Conservation (phyloP, 2,329 filamentous ascomycete genomes). For the Epichloe sylvatica region DNA sequence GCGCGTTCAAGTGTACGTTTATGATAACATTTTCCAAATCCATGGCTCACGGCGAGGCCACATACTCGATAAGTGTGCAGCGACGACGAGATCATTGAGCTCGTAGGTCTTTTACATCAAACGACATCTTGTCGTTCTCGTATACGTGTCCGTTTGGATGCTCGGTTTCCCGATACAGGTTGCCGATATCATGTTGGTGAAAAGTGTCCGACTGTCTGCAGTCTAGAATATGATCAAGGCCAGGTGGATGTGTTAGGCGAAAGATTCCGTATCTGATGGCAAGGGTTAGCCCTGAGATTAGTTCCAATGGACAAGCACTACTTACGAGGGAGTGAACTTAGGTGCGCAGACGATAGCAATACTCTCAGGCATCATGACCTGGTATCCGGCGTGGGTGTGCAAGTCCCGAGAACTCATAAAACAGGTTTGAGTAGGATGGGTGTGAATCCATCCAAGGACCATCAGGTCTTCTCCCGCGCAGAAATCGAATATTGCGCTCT, state of each 20-base stretch:
- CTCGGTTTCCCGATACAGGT: conserved; percentile 65
- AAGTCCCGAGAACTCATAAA: conserved; percentile 94
- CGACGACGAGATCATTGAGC: conserved; percentile 6
- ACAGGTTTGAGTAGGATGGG: conserved; percentile 89
- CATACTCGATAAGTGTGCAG: not conserved
- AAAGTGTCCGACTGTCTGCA: conserved; percentile 72
- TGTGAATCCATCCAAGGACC: conserved; percentile 94
- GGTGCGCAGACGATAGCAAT: conserved; percentile 96
- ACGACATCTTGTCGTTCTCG: conserved; percentile 51
- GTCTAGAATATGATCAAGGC: conserved; percentile 67
- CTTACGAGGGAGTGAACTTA: conserved; percentile 59
- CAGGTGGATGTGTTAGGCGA: conserved; percentile 82
- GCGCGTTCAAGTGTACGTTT: not conserved
- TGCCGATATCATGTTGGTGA: conserved; percentile 54
- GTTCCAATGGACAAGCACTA: conserved; percentile 10
- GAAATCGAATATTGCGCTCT: conserved; percentile 73
- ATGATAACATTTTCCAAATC: not conserved
- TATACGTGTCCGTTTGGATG: conserved; percentile 55
- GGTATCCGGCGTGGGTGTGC: conserved; percentile 88
- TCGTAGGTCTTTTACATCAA: conserved; percentile 41
- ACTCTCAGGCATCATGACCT: conserved; percentile 91
- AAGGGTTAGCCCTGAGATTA: conserved; percentile 2
- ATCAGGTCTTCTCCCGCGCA: conserved; percentile 73
- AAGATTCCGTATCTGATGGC: conserved; percentile 68
- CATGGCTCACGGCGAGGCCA: not conserved